Evolutionary conservation across 495 filamentous ascomycete genomes (phyloP).

Genomic region (Xylaria telfairii): DNA sequence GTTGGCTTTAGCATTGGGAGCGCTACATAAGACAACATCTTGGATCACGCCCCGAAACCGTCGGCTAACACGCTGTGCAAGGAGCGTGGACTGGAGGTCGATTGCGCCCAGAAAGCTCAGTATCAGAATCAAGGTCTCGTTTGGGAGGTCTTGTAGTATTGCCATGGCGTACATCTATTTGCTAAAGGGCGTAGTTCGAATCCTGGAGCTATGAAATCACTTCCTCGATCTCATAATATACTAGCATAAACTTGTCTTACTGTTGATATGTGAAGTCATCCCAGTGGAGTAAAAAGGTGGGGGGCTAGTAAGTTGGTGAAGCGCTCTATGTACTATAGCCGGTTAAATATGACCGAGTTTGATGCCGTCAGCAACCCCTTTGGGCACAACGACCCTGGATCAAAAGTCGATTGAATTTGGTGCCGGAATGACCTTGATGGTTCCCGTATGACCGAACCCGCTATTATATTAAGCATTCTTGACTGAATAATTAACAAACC

Average conservation of each 20-base stretch:
- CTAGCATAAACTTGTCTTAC: background rate
- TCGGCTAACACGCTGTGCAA: slow-evolving; percentile 8
- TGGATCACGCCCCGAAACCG: slow-evolving; percentile 6
- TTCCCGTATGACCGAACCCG: too few species aligned
- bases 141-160: slow-evolving; percentile 3
- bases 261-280: background rate
- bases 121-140: slow-evolving; percentile 10
- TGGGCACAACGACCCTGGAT: background rate
- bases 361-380: background rate
- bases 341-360: background rate
- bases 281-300: slow-evolving; percentile 12
- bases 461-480: too few species aligned
- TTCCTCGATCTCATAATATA: background rate
- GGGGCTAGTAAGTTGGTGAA: background rate
- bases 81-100: slow-evolving; percentile 16
- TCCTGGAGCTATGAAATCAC: background rate
- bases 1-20: background rate
- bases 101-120: slow-evolving; percentile 3
- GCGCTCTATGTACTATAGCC: background rate
- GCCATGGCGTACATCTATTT: background rate
- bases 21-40: background rate
- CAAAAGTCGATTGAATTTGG: background rate
- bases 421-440: background rate
- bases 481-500: too few species aligned
- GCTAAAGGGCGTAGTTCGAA: background rate